These are phyloP conservation scores for Saccharomycopsis sp. DNA, from an alignment of 805 yeast species.

Conservation along the genomic window DNA sequence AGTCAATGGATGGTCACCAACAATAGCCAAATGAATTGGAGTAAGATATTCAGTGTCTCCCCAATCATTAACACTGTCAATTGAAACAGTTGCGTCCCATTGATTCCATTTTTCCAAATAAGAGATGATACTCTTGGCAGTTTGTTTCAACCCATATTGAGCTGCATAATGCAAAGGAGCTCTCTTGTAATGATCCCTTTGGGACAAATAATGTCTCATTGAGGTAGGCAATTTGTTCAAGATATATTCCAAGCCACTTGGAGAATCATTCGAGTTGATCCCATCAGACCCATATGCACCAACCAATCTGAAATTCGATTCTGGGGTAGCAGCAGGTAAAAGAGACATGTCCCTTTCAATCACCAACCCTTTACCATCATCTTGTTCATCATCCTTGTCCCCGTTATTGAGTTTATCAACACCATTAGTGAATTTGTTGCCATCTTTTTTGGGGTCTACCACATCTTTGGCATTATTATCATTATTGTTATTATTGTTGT, in stretches of 20 bases:
- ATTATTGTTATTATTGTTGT: too few species aligned
- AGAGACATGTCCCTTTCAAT: conserved; percentile 20
- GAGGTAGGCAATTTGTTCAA: conserved; percentile 47
- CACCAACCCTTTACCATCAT: conserved; percentile 7
- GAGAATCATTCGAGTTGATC: conserved; percentile 45
- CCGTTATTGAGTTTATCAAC: conserved; percentile 2
- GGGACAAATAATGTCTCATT: conserved; percentile 46
- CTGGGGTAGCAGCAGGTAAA: conserved; percentile 47
- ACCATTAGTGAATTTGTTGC: background rate
- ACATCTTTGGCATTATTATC: too few species aligned
- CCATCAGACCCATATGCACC: conserved; percentile 59
- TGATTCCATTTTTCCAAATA: conserved; percentile 52
- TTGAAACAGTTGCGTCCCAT: conserved; percentile 38
- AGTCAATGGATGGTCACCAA: conserved; percentile 77
- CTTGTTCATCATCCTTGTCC: background rate
- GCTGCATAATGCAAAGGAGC: conserved; percentile 89
- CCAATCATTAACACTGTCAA: conserved; percentile 53
- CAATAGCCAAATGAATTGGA: conserved; percentile 75
- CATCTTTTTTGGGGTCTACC: too few species aligned
- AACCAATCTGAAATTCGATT: conserved; percentile 37
- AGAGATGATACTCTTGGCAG: conserved; percentile 48
- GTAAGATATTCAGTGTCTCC: conserved; percentile 66
- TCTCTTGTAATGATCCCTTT: conserved; percentile 66
- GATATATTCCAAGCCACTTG: conserved; percentile 51
- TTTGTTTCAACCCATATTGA: conserved; percentile 69